These are phyloP conservation scores for Pichia sp. DNA, from an alignment of 1,139 yeast genomes.

Conservation along the genomic window DNA sequence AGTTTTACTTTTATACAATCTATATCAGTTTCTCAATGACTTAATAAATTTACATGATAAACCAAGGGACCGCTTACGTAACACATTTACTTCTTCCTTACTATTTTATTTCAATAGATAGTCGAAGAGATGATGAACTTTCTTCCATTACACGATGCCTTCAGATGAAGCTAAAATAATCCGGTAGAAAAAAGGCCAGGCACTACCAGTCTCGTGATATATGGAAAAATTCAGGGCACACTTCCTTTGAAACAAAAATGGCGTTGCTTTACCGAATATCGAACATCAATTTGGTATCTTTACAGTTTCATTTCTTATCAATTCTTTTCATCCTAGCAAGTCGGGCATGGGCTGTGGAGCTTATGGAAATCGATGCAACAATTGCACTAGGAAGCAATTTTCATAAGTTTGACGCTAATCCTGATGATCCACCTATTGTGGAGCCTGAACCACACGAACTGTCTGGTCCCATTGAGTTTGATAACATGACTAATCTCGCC, in stretches of 20 bases:
- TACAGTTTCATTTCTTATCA: background rate
- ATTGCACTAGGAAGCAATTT: background rate
- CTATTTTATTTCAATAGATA: no score
- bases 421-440: background rate
- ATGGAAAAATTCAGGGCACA: background rate
- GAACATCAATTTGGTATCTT: background rate
- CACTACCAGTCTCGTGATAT: background rate
- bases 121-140: no score
- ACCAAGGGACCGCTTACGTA: no score
- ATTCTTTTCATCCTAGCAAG: background rate
- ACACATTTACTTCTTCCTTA: no score
- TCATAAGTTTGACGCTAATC: background rate
- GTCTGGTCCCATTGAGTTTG: background rate
- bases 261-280: background rate
- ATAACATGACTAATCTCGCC: slow-evolving; percentile 1
- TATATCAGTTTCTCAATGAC: background rate
- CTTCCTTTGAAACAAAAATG: background rate
- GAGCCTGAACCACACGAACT: background rate
- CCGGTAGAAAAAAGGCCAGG: background rate
- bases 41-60: background rate
- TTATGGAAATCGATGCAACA: background rate
- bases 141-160: no score
- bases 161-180: no score
- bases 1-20: background rate
- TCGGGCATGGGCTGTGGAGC: background rate